A percentile compares a stretch with the other conserved stretches of the same genome.
Evolutionary conservation across 2,329 filamentous ascomycete genomes (phyloP).

Genomic region (Lecanoromycetidae sp.): DNA sequence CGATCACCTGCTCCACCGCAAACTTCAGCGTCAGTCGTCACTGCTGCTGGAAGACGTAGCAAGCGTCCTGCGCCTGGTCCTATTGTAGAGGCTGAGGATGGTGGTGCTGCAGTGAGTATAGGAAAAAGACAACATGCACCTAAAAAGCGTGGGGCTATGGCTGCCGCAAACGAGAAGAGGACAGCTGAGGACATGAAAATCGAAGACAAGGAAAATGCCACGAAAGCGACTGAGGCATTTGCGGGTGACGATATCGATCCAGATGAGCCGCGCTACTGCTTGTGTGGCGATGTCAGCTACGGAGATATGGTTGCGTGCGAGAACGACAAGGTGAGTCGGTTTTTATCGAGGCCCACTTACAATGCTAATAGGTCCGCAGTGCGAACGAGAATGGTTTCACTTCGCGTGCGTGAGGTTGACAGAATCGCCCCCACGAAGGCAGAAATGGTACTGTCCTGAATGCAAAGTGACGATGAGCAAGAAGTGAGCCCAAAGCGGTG

Average conservation of each 20-base stretch:
- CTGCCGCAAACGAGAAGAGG: constrained; percentile 19
- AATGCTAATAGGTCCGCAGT: constrained; percentile 31
- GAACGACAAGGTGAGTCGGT: constrained; percentile 40
- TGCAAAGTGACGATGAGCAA: constrained; percentile 27
- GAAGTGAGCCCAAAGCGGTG: background rate
- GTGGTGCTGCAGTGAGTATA: constrained; percentile 49
- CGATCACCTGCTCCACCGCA: constrained; percentile 32
- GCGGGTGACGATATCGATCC: constrained; percentile 44
- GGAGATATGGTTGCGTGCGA: constrained; percentile 56
- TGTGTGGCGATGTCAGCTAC: constrained; percentile 52
- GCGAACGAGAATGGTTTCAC: constrained; percentile 57
- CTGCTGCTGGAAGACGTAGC: constrained; percentile 34
- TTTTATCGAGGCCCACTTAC: background rate
- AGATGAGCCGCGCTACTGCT: constrained; percentile 51
- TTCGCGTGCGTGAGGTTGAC: constrained; percentile 47
- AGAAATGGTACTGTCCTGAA: constrained; percentile 55
- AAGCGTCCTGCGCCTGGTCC: constrained; percentile 50
- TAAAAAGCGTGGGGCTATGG: constrained; percentile 26
- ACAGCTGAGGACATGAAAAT: background rate
- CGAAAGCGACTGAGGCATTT: constrained; percentile 35
- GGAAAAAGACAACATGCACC: constrained; percentile 47
- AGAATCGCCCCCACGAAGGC: constrained; percentile 46
- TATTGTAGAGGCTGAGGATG: constrained; percentile 45
- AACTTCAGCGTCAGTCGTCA: constrained; percentile 28
- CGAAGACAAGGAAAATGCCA: constrained; percentile 24